Evolutionary conservation across 164 flowering plant species (phyloP), one percentile per base, ranked within the genome.

Genomic region (Magnolia sinica): DNA sequence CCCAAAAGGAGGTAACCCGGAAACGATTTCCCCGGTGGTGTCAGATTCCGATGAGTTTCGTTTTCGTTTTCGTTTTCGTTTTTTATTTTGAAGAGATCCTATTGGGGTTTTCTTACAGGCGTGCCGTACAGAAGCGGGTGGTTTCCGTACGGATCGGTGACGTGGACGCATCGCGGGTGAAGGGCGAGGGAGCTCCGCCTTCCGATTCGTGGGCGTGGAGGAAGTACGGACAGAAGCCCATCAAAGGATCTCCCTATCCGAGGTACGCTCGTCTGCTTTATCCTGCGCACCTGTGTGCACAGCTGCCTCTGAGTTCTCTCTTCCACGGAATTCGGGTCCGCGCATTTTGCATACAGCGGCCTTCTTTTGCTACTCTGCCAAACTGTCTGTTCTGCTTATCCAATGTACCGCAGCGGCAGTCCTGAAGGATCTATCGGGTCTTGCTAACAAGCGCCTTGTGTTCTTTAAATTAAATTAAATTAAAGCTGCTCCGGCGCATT

Each of bases 131-230:
- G 78, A 94, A 90, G 70, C 84, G 89, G 74, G 97, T 92, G 68
- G 89, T 91, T 64, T 83, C 92, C 1, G 84, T 94, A 67, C 94
- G 97, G 64, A 89, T 92, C 82, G 86, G 79, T 23, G 94, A 89
- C 71, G 80, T 82, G 7, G 93, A 91, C 18, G 89, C 91, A 1
- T 83, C 93, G n/a, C 76, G 88, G 75, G 73, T 75, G 16, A 91
- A 87, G 70, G 93, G 93, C 4, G 93, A 91, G 63, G 84, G 83
- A 18, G 79, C 91, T 72, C 96, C 93, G 6, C 93, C 97, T 50
- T 85, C 91, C 2, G 97, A 92, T 89, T 89, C 94, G 2, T 94
- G 96, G 96, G 90, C 97, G 1, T 92, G 97, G 97, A 79, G 98
- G 66, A 92, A 92, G 80, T 94, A 92, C 79, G 98, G 98, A 23